Evolutionary conservation across 2,329 filamentous ascomycete genomes (phyloP).

Genomic region (Grosmannia clavigera): DNA sequence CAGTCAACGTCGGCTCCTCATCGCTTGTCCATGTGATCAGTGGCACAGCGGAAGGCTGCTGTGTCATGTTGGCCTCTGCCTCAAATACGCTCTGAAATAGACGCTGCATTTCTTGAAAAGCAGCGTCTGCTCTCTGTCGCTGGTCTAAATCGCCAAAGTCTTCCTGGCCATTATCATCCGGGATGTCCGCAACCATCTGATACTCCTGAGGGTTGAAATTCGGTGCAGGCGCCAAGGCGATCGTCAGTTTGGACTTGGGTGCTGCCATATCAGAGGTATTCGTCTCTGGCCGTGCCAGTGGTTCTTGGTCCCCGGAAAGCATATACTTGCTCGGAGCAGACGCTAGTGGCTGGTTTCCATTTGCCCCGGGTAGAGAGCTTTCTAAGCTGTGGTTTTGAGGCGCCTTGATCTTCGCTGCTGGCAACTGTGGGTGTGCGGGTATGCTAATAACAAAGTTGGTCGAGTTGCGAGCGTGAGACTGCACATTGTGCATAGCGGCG

Average conservation of each 20-base stretch:
- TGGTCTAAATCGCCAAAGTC: constrained; percentile 59
- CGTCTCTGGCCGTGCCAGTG: neutral
- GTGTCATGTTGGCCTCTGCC: constrained; percentile 57
- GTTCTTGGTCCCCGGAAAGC: neutral
- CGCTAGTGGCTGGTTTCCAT: neutral
- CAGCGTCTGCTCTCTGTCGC: constrained; percentile 65
- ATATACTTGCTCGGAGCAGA: neutral
- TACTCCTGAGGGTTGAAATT: constrained; percentile 42
- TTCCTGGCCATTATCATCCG: constrained; percentile 41
- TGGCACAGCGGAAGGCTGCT: constrained; percentile 40
- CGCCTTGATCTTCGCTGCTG: neutral
- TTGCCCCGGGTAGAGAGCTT: neutral
- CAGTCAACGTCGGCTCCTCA: constrained; percentile 53
- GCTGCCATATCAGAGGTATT: constrained; percentile 5
- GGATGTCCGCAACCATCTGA: constrained; percentile 31
- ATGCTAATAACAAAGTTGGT: constrained; percentile 35
- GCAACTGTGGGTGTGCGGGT: constrained; percentile 17
- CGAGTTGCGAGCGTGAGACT: constrained; percentile 23
- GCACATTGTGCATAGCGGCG: constrained; percentile 12
- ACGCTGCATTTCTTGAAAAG: constrained; percentile 56
- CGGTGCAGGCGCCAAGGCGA: constrained; percentile 31
- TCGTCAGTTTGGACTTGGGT: constrained; percentile 24
- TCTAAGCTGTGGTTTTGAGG: neutral
- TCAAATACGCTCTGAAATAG: constrained; percentile 63
- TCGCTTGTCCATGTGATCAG: constrained; percentile 42